These are phyloP conservation scores for Phaffomyces thermotolerans DNA, from an alignment of 805 yeast genomes.

Conservation along the genomic window DNA sequence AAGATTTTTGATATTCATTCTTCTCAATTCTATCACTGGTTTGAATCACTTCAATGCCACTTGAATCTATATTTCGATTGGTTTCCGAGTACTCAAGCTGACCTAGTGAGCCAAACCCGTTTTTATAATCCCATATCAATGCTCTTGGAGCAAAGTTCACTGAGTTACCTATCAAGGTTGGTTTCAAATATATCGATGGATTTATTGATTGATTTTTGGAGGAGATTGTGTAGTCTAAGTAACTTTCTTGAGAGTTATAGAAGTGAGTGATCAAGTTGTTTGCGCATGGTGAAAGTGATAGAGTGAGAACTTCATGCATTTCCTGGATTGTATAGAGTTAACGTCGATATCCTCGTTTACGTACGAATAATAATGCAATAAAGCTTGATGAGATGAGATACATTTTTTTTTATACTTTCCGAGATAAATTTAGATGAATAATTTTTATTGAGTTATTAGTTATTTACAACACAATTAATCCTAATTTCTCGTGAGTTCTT, in stretches of 20 bases:
- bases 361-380: no score
- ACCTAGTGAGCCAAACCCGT: constrained; percentile 69
- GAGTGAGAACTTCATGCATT: constrained; percentile 70
- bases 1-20: constrained; percentile 54
- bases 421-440: neutral
- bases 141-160: constrained; percentile 77
- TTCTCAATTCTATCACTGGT: constrained; percentile 32
- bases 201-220: constrained; percentile 25
- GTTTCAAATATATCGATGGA: constrained; percentile 40
- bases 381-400: no score
- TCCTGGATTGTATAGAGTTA: neutral
- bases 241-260: constrained; percentile 71
- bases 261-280: constrained; percentile 76
- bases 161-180: constrained; percentile 31
- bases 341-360: no score
- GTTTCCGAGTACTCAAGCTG: constrained; percentile 39
- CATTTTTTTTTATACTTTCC: neutral
- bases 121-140: constrained; percentile 69
- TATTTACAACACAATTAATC: neutral
- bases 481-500: constrained; percentile 7
- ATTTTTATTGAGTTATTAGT: neutral
- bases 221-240: constrained; percentile 43
- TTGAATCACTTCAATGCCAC: constrained; percentile 26
- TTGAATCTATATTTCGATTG: neutral
- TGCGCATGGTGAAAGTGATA: constrained; percentile 66